These are phyloP conservation scores for Candida mesenterica DNA, from an alignment of 1,139 yeast genomes.

Conservation along the genomic window DNA sequence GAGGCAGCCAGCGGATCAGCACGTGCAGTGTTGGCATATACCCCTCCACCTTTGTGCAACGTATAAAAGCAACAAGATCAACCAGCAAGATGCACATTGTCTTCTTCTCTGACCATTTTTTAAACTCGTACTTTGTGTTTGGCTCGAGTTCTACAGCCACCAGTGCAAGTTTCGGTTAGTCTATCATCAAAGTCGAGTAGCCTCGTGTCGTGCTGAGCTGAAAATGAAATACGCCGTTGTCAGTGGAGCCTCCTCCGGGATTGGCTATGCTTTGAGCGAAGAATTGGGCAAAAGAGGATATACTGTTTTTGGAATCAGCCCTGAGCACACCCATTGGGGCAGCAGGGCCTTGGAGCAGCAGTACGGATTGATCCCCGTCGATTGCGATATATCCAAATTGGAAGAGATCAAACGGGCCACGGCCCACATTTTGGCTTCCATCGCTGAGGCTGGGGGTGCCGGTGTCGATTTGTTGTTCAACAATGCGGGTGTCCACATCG, in stretches of 20 bases:
- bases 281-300: constrained; percentile 32
- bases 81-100: no score
- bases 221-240: constrained; percentile 28
- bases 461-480: constrained; percentile 32
- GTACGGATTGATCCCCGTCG: constrained; percentile 30
- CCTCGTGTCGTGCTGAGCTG: no score
- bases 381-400: constrained; percentile 31
- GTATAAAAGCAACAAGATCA: no score
- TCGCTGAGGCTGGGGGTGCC: constrained; percentile 25
- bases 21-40: no score
- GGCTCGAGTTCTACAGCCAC: no score
- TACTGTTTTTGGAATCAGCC: constrained; percentile 35
- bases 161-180: no score
- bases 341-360: constrained; percentile 27
- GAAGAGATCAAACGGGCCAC: constrained; percentile 27
- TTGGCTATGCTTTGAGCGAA: constrained; percentile 32
- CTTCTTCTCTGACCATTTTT: no score
- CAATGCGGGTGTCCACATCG: constrained; percentile 32
- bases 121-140: no score
- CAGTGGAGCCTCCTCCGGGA: constrained; percentile 43
- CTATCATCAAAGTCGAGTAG: no score
- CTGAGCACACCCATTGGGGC: constrained; percentile 20
- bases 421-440: constrained; percentile 14
- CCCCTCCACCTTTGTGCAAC: no score
- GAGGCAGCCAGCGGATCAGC: no score